phyloP scores from a whole-genome alignment of 495 filamentous ascomycete genomes.

The Acidiella bohemica region DNA sequence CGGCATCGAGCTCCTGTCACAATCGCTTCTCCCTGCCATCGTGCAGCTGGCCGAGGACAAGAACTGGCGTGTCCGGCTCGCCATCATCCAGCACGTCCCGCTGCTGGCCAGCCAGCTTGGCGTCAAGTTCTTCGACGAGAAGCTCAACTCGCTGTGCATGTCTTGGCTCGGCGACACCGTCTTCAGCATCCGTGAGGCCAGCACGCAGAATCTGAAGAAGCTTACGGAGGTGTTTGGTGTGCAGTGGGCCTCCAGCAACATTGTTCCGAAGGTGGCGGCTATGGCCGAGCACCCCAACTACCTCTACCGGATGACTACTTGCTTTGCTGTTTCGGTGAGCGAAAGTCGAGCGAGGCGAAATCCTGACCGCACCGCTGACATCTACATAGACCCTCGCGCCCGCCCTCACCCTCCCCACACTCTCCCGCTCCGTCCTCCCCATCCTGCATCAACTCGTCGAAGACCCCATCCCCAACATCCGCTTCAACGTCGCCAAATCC shows the following conservation, averaged over 20 bases:
- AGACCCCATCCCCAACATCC: conserved; percentile 96
- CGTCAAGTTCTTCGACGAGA: conserved; percentile 96
- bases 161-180: conserved; percentile 98
- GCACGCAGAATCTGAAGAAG: conserved; percentile 93
- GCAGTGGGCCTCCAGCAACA: conserved; percentile 92
- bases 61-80: conserved; percentile 95
- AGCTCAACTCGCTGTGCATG: conserved; percentile 92
- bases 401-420: conserved; percentile 80
- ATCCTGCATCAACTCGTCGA: conserved; percentile 86
- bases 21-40: conserved; percentile 94
- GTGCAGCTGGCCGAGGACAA: conserved; percentile 97
- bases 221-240: conserved; percentile 97
- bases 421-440: conserved; percentile 83
- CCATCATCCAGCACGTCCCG: conserved; percentile 98
- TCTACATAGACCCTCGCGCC: conserved; percentile 68
- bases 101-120: conserved; percentile 90
- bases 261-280: conserved; percentile 94
- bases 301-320: conserved; percentile 97
- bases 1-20: conserved; percentile 89
- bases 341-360: not conserved
- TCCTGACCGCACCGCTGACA: not conserved
- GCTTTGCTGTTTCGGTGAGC: conserved; percentile 92
- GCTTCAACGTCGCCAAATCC: conserved; percentile 98
- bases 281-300: conserved; percentile 98
- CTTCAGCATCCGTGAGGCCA: conserved; percentile 94